Evolutionary conservation across 148 eudicot species (phyloP).

Genomic region (Nepenthes gracilis): DNA sequence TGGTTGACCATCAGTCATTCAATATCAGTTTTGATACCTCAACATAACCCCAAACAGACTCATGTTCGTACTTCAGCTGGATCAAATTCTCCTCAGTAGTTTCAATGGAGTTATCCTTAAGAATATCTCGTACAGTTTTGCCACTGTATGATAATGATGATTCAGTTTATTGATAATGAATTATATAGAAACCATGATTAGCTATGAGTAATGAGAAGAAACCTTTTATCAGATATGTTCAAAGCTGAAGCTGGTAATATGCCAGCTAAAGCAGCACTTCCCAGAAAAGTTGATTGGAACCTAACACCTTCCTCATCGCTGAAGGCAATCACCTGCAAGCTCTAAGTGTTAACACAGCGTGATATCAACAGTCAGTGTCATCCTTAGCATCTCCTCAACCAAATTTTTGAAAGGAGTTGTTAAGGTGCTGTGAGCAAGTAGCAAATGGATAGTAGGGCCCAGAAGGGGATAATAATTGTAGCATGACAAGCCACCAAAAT

Average conservation of each 20-base stretch:
- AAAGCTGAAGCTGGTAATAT: conserved; percentile 54
- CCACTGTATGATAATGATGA: conserved; percentile 44
- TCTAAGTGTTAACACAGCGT: conserved; percentile 8
- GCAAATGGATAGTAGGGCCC: too few species aligned
- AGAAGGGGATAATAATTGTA: too few species aligned
- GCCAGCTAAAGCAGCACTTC: conserved; percentile 95
- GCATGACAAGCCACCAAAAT: too few species aligned
- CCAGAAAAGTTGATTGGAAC: conserved; percentile 92
- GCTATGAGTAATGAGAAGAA: conserved; percentile 7
- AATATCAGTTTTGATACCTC: conserved; percentile 40
- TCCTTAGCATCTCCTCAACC: too few species aligned
- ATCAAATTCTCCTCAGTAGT: conserved; percentile 48
- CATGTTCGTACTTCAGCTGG: conserved; percentile 67
- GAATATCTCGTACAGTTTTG: conserved; percentile 56
- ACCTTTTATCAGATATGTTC: conserved; percentile 79
- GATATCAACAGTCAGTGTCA: neutral
- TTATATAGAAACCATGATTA: conserved; percentile 1
- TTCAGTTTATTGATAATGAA: conserved; percentile 11
- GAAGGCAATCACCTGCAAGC: conserved; percentile 80
- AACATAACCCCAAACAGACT: conserved; percentile 82
- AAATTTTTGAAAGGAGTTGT: too few species aligned
- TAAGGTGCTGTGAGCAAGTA: too few species aligned
- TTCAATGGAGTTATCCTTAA: conserved; percentile 44
- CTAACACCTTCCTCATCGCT: conserved; percentile 98
- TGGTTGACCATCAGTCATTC: neutral